Percentiles rank a stretch among this genome's conserved stretches.
These are phyloP conservation scores for Tricholoma bakamatsutake DNA, from an alignment of 768 basidiomycete genomes.

Conservation along the genomic window DNA sequence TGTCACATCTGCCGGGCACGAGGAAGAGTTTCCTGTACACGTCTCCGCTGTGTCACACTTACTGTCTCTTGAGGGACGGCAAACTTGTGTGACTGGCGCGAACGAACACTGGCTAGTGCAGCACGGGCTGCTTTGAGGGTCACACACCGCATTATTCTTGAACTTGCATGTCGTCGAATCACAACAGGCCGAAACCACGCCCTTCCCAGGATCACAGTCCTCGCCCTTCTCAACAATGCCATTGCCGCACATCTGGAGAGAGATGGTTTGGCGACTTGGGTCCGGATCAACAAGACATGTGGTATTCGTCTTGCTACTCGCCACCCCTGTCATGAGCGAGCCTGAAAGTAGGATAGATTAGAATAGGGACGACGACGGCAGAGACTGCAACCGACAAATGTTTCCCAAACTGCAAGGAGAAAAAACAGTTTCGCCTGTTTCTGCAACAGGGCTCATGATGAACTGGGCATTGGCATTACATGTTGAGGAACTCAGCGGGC, in stretches of 20 bases:
- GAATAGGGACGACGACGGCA: background rate
- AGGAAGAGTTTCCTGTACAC: constrained; percentile 69
- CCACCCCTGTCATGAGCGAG: constrained; percentile 51
- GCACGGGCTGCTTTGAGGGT: constrained; percentile 70
- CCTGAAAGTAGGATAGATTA: constrained; percentile 30
- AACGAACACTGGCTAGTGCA: constrained; percentile 68
- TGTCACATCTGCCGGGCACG: constrained; percentile 64
- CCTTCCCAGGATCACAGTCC: constrained; percentile 79
- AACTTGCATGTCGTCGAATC: constrained; percentile 73
- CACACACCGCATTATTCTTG: constrained; percentile 64
- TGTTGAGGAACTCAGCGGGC: constrained; percentile 50
- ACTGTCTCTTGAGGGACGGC: constrained; percentile 60
- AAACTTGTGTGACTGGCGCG: constrained; percentile 62
- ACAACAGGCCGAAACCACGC: constrained; percentile 62
- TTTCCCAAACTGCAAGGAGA: constrained; percentile 81
- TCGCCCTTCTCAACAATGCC: constrained; percentile 80
- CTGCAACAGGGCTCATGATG: constrained; percentile 82
- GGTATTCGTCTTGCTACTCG: constrained; percentile 44
- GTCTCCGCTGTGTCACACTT: constrained; percentile 67
- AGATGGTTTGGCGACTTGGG: constrained; percentile 38
- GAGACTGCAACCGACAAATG: constrained; percentile 50
- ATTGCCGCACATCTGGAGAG: constrained; percentile 75
- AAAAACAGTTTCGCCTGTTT: constrained; percentile 59
- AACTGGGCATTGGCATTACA: constrained; percentile 66
- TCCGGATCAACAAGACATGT: constrained; percentile 65